A percentile compares a stretch with the other conserved stretches of the same genome.
phyloP scores from a whole-genome alignment of 177 flowering plant species.

The Vitis hybrid region DNA sequence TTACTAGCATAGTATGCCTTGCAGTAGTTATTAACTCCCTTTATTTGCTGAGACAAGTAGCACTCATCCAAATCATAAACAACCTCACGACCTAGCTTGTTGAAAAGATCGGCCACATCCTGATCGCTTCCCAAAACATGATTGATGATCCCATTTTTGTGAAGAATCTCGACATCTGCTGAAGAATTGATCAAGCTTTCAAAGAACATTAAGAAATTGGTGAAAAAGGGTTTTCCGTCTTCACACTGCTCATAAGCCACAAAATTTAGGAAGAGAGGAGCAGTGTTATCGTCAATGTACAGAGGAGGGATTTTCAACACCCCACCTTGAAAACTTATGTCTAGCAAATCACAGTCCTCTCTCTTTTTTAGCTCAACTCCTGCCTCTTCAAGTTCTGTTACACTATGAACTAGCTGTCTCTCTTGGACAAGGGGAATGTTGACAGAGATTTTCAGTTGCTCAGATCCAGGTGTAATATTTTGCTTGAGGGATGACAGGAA shows the following conservation, averaged over 20 bases:
- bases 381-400: constrained; percentile 26
- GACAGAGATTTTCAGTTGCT: not conserved
- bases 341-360: constrained; percentile 14
- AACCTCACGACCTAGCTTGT: constrained; percentile 21
- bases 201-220: constrained; percentile 26
- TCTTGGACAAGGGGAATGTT: constrained; percentile 5
- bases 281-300: constrained; percentile 27
- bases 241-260: constrained; percentile 39
- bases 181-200: constrained; percentile 24
- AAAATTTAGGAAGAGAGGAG: constrained; percentile 29
- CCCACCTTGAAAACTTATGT: constrained; percentile 19
- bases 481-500: constrained; percentile 9
- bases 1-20: constrained; percentile 7
- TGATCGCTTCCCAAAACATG: constrained; percentile 26
- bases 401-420: constrained; percentile 19
- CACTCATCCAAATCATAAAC: constrained; percentile 18
- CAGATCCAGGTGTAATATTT: not conserved
- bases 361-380: constrained; percentile 21
- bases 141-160: constrained; percentile 22
- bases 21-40: constrained; percentile 9
- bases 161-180: constrained; percentile 27
- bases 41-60: constrained; percentile 19
- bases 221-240: constrained; percentile 19
- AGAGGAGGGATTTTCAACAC: constrained; percentile 29
- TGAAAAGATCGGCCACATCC: constrained; percentile 25